These are phyloP conservation scores for Cephalotrichum gorgonifer DNA, from an alignment of 2,329 filamentous ascomycete genomes.

Conservation along the genomic window DNA sequence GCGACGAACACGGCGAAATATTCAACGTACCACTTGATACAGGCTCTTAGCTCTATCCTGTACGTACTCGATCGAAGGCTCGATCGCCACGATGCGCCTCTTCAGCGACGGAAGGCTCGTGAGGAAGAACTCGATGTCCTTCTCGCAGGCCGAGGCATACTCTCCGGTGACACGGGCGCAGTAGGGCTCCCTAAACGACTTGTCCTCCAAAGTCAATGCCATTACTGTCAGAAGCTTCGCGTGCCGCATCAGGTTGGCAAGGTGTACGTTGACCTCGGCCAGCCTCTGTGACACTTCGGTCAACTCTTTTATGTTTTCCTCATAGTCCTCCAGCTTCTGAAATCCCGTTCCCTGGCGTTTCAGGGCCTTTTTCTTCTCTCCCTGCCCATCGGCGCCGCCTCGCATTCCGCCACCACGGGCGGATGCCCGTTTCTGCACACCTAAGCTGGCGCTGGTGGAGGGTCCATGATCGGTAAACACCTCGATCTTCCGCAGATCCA, in stretches of 20 bases:
- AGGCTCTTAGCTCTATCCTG: conserved; percentile 6
- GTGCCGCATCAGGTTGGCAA: conserved; percentile 7
- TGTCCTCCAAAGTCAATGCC: neutral
- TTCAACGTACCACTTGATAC: conserved; percentile 5
- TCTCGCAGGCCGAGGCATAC: neutral
- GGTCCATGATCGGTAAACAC: conserved; percentile 5
- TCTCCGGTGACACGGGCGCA: neutral
- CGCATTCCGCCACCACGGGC: too few relatives aligned
- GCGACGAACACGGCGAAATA: too few relatives aligned
- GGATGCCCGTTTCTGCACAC: too few relatives aligned
- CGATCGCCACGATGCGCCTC: conserved; percentile 3
- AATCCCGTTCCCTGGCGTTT: conserved; percentile 1
- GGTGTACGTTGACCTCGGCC: conserved; percentile 6
- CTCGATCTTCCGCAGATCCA: conserved; percentile 2
- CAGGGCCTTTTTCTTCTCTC: neutral
- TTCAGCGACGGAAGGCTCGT: neutral
- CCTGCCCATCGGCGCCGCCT: neutral
- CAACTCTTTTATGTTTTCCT: conserved; percentile 1
- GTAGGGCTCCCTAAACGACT: neutral
- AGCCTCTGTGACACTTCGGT: conserved; percentile 6
- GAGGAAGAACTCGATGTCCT: neutral
- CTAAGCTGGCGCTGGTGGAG: neutral
- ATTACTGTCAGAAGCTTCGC: conserved; percentile 4
- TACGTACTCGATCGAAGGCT: conserved; percentile 5
- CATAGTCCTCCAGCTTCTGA: neutral